A percentile compares a stretch with the other conserved stretches of the same genome.
Evolutionary conservation across 2,329 filamentous ascomycete genomes (phyloP).

Genomic region (Talaromyces sp.): DNA sequence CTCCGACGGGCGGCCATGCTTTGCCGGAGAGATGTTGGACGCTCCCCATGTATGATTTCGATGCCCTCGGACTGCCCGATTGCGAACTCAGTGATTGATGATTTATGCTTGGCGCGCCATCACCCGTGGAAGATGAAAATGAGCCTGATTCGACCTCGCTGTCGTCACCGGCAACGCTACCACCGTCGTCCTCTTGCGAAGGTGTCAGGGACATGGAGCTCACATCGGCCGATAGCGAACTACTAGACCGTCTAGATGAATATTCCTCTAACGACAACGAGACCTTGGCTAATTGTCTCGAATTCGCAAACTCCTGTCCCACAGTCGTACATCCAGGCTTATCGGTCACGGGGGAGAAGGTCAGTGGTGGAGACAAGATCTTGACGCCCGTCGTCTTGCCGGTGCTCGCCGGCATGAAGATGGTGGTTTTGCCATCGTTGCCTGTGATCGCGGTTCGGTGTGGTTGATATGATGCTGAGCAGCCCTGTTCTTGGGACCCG

Average conservation of each 20-base stretch:
- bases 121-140: constrained; percentile 25
- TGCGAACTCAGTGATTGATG: constrained; percentile 26
- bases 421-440: constrained; percentile 59
- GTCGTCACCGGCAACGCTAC: constrained; percentile 7
- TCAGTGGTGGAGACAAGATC: constrained; percentile 55
- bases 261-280: constrained; percentile 15
- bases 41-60: constrained; percentile 19
- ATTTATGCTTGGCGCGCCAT: constrained; percentile 22
- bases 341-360: not conserved
- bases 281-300: constrained; percentile 14
- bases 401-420: constrained; percentile 66
- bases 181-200: not conserved
- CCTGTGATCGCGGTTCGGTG: constrained; percentile 59
- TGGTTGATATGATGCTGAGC: constrained; percentile 60
- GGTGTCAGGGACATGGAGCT: constrained; percentile 14
- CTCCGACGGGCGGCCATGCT: constrained; percentile 31
- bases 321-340: constrained; percentile 14
- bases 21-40: constrained; percentile 32
- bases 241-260: constrained; percentile 15
- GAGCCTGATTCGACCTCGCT: constrained; percentile 11
- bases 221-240: constrained; percentile 16
- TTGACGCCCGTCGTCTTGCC: constrained; percentile 62
- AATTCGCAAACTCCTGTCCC: constrained; percentile 9
- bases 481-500: constrained; percentile 57
- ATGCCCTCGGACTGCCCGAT: constrained; percentile 29